Conservation (phyloP, 2,329 filamentous ascomycete species). For the Lachnellula cervina region DNA sequence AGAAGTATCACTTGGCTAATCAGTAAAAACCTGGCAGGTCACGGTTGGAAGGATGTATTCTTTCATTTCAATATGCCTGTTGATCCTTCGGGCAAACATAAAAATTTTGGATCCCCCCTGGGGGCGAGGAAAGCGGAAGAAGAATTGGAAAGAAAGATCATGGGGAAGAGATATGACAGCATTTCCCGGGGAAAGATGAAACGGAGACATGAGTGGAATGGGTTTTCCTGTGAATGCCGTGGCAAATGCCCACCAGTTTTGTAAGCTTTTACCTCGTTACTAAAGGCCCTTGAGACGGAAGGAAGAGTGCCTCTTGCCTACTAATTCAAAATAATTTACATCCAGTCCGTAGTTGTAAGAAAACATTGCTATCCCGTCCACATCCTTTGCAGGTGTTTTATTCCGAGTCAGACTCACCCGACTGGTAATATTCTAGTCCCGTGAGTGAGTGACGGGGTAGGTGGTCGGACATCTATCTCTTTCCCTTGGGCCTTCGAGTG, state of each 20-base stretch:
- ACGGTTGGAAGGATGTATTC: background rate
- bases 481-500: too few relatives aligned
- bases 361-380: too few relatives aligned
- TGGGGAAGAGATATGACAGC: background rate
- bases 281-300: background rate
- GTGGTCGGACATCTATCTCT: too few relatives aligned
- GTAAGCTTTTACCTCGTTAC: background rate
- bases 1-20: background rate
- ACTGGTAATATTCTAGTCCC: too few relatives aligned
- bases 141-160: background rate
- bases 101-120: background rate
- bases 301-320: too few relatives aligned
- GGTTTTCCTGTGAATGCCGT: background rate
- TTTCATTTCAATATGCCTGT: background rate
- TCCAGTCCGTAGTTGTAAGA: too few relatives aligned
- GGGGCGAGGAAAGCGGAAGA: background rate
- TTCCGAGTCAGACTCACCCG: too few relatives aligned
- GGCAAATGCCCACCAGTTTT: background rate
- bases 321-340: too few relatives aligned
- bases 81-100: background rate
- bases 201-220: background rate
- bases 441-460: too few relatives aligned
- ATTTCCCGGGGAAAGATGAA: background rate
- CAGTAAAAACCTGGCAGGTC: background rate
- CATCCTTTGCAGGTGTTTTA: too few relatives aligned